Base-by-base conservation (phyloP, 345 rosid genomes). In the Hibiscus trionum region DNA sequence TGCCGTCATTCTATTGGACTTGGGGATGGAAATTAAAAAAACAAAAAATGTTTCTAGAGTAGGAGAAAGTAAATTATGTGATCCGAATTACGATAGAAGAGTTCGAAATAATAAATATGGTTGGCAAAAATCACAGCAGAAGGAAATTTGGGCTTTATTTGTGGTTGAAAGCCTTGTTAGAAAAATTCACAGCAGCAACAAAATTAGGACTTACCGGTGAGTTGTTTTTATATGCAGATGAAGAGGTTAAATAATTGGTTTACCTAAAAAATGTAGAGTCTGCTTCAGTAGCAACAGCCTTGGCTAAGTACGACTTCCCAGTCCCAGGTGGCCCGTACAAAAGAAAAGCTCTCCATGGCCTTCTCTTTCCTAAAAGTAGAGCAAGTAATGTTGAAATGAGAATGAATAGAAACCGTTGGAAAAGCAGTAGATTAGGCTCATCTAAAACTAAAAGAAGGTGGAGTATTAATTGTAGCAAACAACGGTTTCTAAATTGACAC, bases 241-340 rank as follows among this genome's bases (percentile, higher is more conserved):
- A 49, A 26, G 63, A 53, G 6, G 55, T 15, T 26, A 60, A 63
- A 47, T 9, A 47, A 55, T 57, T 4, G 26, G 33, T 31, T 77
- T 72, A 87, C 95, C 96, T 90, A 77, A 85, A 90, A 73, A 90
- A 88, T 21, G 62, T 58, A 58, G 62, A 58, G 62, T 58, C 62
- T 26, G 62, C 62, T 58, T 58, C 62, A 24, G 96, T 86, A 27
- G 96, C 96, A 73, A 90, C 96, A 69, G 96, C 96, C 81, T 90
- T 90, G 27, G 96, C 96, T 69, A 90, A 78, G 75, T 90, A 90
- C 33, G 96, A 88, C 80, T 90, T 90, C 55, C 96, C 96, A 1
- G 96, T 90, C 57, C 96, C 96, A 31, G 96, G 96, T 27, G 96
- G 96, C 4, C 96, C 93, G 69, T 58, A 58, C 62, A 58, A 58